Evolutionary conservation across 768 basidiomycete species (phyloP), one percentile per base, ranked within the genome.

Genomic region (Boletus pseudopeckii): DNA sequence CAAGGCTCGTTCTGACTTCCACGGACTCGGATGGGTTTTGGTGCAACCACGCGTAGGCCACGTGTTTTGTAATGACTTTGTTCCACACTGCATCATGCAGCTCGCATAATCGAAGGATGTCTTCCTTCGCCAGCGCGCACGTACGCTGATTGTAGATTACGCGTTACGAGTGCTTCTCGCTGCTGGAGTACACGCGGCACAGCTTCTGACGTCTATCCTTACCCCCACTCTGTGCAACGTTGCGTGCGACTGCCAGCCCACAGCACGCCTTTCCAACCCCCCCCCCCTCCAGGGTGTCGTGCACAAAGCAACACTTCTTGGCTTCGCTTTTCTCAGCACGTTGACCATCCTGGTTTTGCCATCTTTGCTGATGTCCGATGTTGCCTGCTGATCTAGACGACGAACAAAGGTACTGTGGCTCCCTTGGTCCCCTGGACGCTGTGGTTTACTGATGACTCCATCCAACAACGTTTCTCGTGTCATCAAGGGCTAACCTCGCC

Each of bases 101-200:
- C 47, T 47, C 59, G 54, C 52, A 62, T 55, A 53, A 56, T 42
- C 46, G 22, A 30, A 42, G 24, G 34, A 51, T 52, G 46, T 26
- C 54, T 45, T 57, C 58, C 51, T 56, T 48, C 30, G 45, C 46
- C 33, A 53, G 45, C 54, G 48, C 57, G 44, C 39, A 24, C 50
- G 20, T n/a, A 39, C 50, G 50, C 38, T 42, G 49, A 60, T 52
- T 34, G 44, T 50, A 60, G 43, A 56, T 66, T 58, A 66, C 66
- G 51, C 42, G 24, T 37, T 22, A 17, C 11, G 18, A 9, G 46
- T 45, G 53, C 55, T 50, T 67, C 59, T 63, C n/a, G 24, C 41
- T 62, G 58, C 67, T 60, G 64, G 60, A 48, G 36, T 37, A 52
- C 68, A 71, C 61, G 68, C 65, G 69, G 63, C 54, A 34, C n/a